Conservation (phyloP, 73 alveolate species). For the Paramecium sonneborni region DNA sequence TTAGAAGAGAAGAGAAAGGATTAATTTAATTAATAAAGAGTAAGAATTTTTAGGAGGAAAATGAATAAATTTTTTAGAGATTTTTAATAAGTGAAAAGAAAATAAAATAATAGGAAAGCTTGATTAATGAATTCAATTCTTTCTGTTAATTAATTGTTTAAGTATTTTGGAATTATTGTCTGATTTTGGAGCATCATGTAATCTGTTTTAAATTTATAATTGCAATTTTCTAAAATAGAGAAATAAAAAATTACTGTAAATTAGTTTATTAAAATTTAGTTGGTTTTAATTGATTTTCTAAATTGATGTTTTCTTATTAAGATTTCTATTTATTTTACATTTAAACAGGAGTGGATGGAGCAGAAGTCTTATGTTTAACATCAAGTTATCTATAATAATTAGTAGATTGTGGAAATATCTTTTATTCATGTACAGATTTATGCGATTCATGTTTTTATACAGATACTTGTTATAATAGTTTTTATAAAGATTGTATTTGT, state of each 20-base stretch:
- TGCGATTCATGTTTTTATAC: neutral
- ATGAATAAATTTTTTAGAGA: neutral
- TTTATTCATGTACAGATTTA: conserved; percentile 29
- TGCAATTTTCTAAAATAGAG: conserved; percentile 8
- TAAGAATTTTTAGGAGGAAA: neutral
- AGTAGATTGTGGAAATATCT: neutral
- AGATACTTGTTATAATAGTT: neutral
- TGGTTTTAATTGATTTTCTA: conserved; percentile 45
- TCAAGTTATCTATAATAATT: neutral
- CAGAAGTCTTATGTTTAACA: neutral
- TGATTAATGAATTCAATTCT: conserved; percentile 37
- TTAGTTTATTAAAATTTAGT: neutral
- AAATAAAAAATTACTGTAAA: neutral
- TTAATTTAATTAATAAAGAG: neutral
- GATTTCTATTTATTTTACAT: neutral
- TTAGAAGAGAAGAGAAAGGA: neutral
- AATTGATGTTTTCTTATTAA: conserved; percentile 27
- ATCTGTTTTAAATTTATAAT: conserved; percentile 27
- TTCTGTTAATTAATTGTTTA: conserved; percentile 42
- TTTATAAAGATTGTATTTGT: neutral
- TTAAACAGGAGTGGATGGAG: conserved; percentile 50
- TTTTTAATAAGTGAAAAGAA: neutral
- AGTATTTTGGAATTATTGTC: conserved; percentile 28
- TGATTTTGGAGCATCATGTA: conserved; percentile 17
- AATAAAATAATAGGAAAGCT: neutral